A percentile compares a stretch with the other conserved stretches of the same genome.
phyloP scores from a whole-genome alignment of 371 early-diverging fungal species.

The Chytridium lagenaria region DNA sequence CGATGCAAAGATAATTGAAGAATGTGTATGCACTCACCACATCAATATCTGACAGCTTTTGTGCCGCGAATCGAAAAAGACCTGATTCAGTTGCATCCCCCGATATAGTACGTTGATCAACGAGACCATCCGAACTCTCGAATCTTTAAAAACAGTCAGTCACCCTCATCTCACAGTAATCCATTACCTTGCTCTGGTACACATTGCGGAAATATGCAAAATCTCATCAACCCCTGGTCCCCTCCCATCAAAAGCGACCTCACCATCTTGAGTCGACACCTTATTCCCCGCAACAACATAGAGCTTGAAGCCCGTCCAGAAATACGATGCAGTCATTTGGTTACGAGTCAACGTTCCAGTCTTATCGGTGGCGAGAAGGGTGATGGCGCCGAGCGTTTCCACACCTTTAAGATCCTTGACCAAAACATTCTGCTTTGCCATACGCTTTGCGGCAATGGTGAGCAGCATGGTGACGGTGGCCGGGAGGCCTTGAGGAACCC shows the following conservation, averaged over 20 bases:
- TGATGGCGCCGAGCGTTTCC: slow-evolving; percentile 94
- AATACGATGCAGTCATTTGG: slow-evolving; percentile 90
- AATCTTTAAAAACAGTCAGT: neutral
- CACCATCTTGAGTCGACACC: slow-evolving; percentile 46
- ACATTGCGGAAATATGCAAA: slow-evolving; percentile 73
- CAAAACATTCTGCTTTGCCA: slow-evolving; percentile 85
- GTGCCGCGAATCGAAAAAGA: slow-evolving; percentile 78
- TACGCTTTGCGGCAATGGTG: slow-evolving; percentile 93
- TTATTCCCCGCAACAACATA: slow-evolving; percentile 57
- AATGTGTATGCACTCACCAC: too few species aligned
- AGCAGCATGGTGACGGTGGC: slow-evolving; percentile 90
- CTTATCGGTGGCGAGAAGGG: slow-evolving; percentile 93
- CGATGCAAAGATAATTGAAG: too few species aligned
- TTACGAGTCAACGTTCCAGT: slow-evolving; percentile 95
- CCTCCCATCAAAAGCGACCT: slow-evolving; percentile 47
- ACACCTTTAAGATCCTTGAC: slow-evolving; percentile 95
- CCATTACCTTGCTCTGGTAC: slow-evolving; percentile 77
- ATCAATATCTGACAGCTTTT: slow-evolving; percentile 71
- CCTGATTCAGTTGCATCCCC: slow-evolving; percentile 96
- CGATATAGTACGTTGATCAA: slow-evolving; percentile 67
- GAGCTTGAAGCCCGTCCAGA: slow-evolving; percentile 79
- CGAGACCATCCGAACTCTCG: slow-evolving; percentile 68
- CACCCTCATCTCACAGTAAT: too few species aligned
- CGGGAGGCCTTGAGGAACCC: slow-evolving; percentile 89
- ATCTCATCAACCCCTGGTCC: slow-evolving; percentile 58